These are phyloP conservation scores for Lolium perenne DNA, from an alignment of 176 grass and related monocot genomes.

Conservation along the genomic window DNA sequence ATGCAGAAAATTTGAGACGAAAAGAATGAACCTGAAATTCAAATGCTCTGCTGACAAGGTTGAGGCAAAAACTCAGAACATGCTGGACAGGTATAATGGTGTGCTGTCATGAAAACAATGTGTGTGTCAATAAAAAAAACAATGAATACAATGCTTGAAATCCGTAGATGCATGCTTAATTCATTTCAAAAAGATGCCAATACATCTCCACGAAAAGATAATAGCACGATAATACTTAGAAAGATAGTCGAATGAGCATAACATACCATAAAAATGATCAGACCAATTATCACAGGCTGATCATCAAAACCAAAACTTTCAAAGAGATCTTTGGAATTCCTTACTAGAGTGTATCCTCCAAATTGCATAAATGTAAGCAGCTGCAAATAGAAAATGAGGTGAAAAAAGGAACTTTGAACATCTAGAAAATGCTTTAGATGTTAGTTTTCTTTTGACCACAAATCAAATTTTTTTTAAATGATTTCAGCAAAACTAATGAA, in stretches of 20 bases:
- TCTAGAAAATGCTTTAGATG: background rate
- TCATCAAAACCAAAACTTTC: constrained; percentile 92
- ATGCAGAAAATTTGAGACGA: constrained; percentile 27
- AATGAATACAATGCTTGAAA: constrained; percentile 21
- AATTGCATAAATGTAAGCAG: constrained; percentile 97
- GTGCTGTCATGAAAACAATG: constrained; percentile 63
- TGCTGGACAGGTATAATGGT: constrained; percentile 95
- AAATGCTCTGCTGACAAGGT: constrained; percentile 96
- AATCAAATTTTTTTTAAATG: too few species aligned
- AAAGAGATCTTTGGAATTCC: constrained; percentile 98
- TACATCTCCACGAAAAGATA: constrained; percentile 31
- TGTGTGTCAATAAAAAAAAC: constrained; percentile 12
- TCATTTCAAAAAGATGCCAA: constrained; percentile 28
- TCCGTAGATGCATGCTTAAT: background rate
- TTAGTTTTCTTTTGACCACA: background rate
- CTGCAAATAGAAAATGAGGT: constrained; percentile 51
- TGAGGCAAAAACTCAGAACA: constrained; percentile 86
- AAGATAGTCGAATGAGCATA: background rate
- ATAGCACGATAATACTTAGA: background rate
- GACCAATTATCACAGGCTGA: constrained; percentile 89
- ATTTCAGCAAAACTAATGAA: constrained; percentile 34
- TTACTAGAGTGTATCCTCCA: constrained; percentile 95
- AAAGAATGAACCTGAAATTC: constrained; percentile 92
- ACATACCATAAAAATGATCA: constrained; percentile 92
- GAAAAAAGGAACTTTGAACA: background rate